Evolutionary conservation across 2,329 filamentous ascomycete genomes (phyloP).

Genomic region (Aaosphaeria arxii): DNA sequence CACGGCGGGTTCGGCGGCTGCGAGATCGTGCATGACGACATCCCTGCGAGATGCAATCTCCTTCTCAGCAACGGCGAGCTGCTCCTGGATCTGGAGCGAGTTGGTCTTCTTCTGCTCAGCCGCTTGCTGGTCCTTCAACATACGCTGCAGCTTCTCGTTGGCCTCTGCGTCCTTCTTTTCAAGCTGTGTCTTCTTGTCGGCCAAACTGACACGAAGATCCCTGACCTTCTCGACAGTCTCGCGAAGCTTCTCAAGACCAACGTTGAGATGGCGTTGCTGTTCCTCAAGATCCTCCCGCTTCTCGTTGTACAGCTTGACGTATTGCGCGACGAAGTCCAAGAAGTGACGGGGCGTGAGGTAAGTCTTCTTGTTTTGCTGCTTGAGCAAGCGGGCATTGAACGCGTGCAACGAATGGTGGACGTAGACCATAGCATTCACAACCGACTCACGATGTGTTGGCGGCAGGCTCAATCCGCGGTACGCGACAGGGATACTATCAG

Average conservation of each 20-base stretch:
- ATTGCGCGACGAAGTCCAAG: slow-evolving; percentile 96
- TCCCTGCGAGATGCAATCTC: slow-evolving; percentile 81
- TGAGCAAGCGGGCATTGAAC: slow-evolving; percentile 84
- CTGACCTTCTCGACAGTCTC: slow-evolving; percentile 97
- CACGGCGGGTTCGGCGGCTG: slow-evolving; percentile 88
- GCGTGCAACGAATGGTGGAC: slow-evolving; percentile 92
- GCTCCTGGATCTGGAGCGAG: slow-evolving; percentile 83
- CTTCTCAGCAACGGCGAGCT: slow-evolving; percentile 83
- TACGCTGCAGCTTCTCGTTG: slow-evolving; percentile 94
- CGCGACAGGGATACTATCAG: slow-evolving; percentile 88
- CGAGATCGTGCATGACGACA: slow-evolving; percentile 83
- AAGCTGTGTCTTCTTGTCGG: slow-evolving; percentile 89
- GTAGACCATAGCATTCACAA: slow-evolving; percentile 98
- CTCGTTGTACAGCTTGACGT: slow-evolving; percentile 94
- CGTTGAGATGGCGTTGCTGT: slow-evolving; percentile 96
- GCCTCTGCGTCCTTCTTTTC: slow-evolving; percentile 93
- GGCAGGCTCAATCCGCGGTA: slow-evolving; percentile 83
- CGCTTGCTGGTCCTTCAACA: slow-evolving; percentile 94
- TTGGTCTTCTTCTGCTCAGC: slow-evolving; percentile 87
- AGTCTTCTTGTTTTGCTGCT: slow-evolving; percentile 88
- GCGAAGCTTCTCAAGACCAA: slow-evolving; percentile 93
- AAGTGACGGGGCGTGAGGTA: slow-evolving; percentile 96
- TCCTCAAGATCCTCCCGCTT: slow-evolving; percentile 98
- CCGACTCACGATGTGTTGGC: slow-evolving; percentile 83
- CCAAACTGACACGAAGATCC: slow-evolving; percentile 84